A percentile compares a stretch with the other conserved stretches of the same genome.
Conservation (phyloP, 768 basidiomycete genomes). For the Mycena galopus region DNA sequence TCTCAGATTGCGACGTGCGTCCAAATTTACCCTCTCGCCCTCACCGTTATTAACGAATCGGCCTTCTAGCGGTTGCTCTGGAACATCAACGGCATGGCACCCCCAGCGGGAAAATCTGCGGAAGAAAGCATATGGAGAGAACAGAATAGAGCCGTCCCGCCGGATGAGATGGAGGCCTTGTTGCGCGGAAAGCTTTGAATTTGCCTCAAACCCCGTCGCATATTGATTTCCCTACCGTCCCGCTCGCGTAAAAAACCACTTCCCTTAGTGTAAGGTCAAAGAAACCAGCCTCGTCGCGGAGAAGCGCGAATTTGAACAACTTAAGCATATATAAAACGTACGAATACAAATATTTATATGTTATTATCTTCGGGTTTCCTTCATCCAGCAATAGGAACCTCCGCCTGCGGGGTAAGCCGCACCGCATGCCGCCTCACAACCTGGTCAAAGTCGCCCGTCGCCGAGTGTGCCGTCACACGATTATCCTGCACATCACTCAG, state of each 20-base stretch:
- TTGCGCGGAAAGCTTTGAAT: background rate
- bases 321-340: background rate
- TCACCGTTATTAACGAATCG: too few species aligned
- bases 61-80: conserved; percentile 32
- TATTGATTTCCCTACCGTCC: too few species aligned
- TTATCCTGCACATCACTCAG: conserved; percentile 46
- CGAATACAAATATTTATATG: background rate
- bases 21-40: too few species aligned
- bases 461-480: conserved; percentile 55
- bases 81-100: conserved; percentile 28
- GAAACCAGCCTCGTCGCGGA: too few species aligned
- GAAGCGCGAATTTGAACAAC: too few species aligned
- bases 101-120: conserved; percentile 18
- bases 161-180: conserved; percentile 14
- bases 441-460: conserved; percentile 50
- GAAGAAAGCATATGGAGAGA: conserved; percentile 30
- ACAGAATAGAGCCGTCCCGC: conserved; percentile 26
- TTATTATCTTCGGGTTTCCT: background rate
- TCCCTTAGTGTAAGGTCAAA: too few species aligned
- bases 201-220: background rate
- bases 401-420: conserved; percentile 58
- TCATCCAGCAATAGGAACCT: conserved; percentile 54
- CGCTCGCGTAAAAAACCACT: too few species aligned
- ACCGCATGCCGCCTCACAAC: conserved; percentile 54
- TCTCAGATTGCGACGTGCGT: conserved; percentile 29